Evolutionary conservation across 495 filamentous ascomycete genomes (phyloP), one percentile per base, ranked within the genome.

Genomic region (Pseudoneurospora amorphoporcata): DNA sequence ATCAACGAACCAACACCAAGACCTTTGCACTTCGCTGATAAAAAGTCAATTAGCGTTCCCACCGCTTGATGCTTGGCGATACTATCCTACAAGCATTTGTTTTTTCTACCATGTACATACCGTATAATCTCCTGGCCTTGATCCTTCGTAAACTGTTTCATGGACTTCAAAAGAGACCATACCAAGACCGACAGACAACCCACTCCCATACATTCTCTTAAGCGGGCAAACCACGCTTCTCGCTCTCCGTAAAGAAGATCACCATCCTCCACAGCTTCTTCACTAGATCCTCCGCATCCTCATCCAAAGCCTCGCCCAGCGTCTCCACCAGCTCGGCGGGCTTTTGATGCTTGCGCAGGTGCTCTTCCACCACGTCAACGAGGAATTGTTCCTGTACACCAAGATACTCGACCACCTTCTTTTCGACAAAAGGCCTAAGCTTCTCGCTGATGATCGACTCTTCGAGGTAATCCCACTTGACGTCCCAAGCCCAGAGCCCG

Each of bases 251-350:
- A 77, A 94, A 98, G 90, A 98, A 98, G 80, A 98, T 97, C 69
- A 97, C 88, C 94, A 98, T 96, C 65, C 95, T 88, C 95, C 95
- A 99, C 38, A 99, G 86, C 82, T 98, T 98, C 87, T 92, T 95
- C 23, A 98, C 95, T 75, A 99, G 83, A 10, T 90, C 92, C 80
- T 97, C 94, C 4, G 94, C 94, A 76, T 98, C 96, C 78, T 99
- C 95, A 79, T 97, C 95, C 72, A 99, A 82, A 45, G 93, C 93
- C 92, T 92, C 92, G 78, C 91, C 91, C 53, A 99, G 80, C 73
- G 95, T 90, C 75, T 92, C 91, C 29, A 97, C 93, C 74, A 99
- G 81, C 43, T 92, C 92, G 78, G 90, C 88, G 32, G 95, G 94
- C 74, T 85, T 86, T 19, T 88, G 90, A 76, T 91, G 89, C 77